Evolutionary conservation across 2,329 filamentous ascomycete species (phyloP), one percentile per base, ranked within the genome.

Genomic region (Dactylonectria macrodidyma): DNA sequence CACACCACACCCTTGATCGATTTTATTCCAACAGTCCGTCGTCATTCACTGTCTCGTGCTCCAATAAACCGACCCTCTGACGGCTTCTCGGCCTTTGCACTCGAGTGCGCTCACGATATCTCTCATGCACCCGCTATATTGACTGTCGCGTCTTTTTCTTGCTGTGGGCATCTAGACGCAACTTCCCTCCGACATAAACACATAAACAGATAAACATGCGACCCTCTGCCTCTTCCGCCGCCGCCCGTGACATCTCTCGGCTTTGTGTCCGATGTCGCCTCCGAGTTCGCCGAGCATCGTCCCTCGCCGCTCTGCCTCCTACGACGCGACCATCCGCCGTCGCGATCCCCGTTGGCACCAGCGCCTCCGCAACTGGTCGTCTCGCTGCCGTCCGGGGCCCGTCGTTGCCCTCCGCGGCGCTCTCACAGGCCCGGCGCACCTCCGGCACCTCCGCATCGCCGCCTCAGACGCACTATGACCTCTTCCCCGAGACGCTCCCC

Each of bases 401-500:
- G 10, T 36, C 48, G 19, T 41, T 22, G 3, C 59, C 66, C 16
- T 59, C 47, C 22, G 24, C 61, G 24, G 41, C 51, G 14, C 16
- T 68, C 34, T 41, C 63, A 24, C 70, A 70, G 52, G 58, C 36
- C 60, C 68, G 67, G 30, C 54, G 67, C 59, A 56, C 55, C 62
- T 71, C 69, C 65, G 47, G 68, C 48, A 26, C 55, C 56, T 63
- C 64, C 52, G 46, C 48, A 60, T 70, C 55, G 57, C 71, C 72
- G 67, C 70, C 76, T 16, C 61, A 64, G 34, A 94, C 91, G 62
- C 90, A 95, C 86, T 98, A 98, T 87, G 89, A 91, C 63, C 90
- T 98, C 82, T 99, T 99, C 85, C 95, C 95, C 1, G 79, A 88
- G 36, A 93, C 95, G 3, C 87, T 98, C 3, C 89, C 95, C 0